Conservation (phyloP, 78 protist genomes). For the Carpediemonas membranifera region DNA sequence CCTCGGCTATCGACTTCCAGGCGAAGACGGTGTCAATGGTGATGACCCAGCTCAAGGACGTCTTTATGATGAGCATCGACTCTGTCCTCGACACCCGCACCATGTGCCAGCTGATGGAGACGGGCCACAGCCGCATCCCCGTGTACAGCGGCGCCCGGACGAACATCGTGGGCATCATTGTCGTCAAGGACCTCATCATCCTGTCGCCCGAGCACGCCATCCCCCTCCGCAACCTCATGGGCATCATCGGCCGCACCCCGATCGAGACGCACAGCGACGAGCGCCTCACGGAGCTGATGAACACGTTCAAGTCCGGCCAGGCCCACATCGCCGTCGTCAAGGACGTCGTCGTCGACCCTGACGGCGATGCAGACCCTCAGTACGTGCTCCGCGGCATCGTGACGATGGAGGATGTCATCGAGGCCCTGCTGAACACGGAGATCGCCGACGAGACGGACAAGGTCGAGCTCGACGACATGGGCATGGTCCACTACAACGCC, state of each 20-base stretch:
- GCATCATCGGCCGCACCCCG: conserved; percentile 13
- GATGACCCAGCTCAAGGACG: no score
- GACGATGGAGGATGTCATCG: conserved; percentile 69
- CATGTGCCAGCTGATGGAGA: no score
- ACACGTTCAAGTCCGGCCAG: conserved; percentile 49
- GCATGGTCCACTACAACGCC: no score
- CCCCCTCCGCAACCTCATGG: conserved; percentile 35
- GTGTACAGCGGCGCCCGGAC: conserved; percentile 38
- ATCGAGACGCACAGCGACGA: conserved; percentile 30
- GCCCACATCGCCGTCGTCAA: conserved; percentile 60
- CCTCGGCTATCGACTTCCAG: no score
- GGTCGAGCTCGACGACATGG: no score
- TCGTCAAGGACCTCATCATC: conserved; percentile 62
- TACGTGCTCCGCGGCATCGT: conserved; percentile 63
- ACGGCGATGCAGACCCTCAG: conserved; percentile 65
- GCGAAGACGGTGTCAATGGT: no score
- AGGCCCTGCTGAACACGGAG: conserved; percentile 55
- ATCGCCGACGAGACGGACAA: conserved; percentile 38
- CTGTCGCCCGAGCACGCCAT: conserved; percentile 59
- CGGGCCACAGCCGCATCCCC: conserved; percentile 76
- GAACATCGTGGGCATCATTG: conserved; percentile 60
- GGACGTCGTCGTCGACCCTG: neutral
- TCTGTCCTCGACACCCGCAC: no score
- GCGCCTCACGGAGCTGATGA: conserved; percentile 43
- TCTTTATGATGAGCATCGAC: no score